phyloP scores from a whole-genome alignment of 352 stramenopile genomes.

The Nannochloropsis limnetica region DNA sequence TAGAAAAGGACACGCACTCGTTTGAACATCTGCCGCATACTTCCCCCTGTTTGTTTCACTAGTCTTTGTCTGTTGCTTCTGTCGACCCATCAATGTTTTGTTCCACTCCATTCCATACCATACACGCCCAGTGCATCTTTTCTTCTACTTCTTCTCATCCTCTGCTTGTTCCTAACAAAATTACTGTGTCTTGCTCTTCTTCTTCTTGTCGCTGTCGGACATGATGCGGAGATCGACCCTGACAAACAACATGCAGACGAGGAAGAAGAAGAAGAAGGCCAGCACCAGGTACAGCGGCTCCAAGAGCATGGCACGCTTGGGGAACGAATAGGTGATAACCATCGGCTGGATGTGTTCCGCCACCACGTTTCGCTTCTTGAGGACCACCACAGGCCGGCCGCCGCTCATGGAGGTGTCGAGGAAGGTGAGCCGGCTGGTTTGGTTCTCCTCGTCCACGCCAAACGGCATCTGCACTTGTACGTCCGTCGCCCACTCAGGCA shows the following conservation, averaged over 20 bases:
- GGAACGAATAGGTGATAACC: slow-evolving; percentile 46
- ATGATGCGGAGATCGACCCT: slow-evolving; percentile 43
- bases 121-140: neutral
- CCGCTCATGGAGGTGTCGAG: slow-evolving; percentile 50
- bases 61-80: neutral
- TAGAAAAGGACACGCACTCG: neutral
- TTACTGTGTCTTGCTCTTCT: slow-evolving; percentile 28
- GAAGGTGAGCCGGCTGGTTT: slow-evolving; percentile 53
- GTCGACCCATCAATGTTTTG: neutral
- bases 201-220: neutral
- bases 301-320: slow-evolving; percentile 42
- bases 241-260: slow-evolving; percentile 39
- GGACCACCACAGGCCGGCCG: slow-evolving; percentile 53
- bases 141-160: neutral
- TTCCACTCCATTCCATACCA: neutral
- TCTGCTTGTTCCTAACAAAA: neutral
- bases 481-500: slow-evolving; percentile 53
- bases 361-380: slow-evolving; percentile 55
- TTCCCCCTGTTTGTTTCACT: neutral
- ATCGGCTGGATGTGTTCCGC: slow-evolving; percentile 48
- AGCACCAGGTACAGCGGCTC: slow-evolving; percentile 47
- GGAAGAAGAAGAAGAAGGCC: slow-evolving; percentile 47
- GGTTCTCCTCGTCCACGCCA: slow-evolving; percentile 40
- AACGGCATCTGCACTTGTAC: slow-evolving; percentile 52
- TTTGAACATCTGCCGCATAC: neutral